A percentile compares a stretch with the other conserved stretches of the same genome.
phyloP scores from a whole-genome alignment of 805 yeast species.

The Lipomyces orientalis region DNA sequence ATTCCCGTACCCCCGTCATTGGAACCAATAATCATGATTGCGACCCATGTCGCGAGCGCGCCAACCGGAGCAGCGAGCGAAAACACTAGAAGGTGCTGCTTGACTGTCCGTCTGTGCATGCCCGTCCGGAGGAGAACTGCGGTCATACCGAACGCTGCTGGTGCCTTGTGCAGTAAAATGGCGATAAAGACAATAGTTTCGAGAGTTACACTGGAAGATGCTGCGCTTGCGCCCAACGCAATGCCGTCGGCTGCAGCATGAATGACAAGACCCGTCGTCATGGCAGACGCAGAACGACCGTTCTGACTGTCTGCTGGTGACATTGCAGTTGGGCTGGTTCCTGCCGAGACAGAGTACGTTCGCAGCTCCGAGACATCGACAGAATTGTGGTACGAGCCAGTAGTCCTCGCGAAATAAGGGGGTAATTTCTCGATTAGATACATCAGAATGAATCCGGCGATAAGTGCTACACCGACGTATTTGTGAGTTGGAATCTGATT shows the following conservation, averaged over 20 bases:
- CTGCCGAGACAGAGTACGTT: constrained; percentile 25
- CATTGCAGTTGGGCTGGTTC: constrained; percentile 9
- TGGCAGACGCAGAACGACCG: constrained; percentile 42
- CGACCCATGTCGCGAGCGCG: constrained; percentile 57
- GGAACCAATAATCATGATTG: constrained; percentile 46
- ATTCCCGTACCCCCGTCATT: constrained; percentile 35
- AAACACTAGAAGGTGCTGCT: constrained; percentile 59
- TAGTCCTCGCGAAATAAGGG: constrained; percentile 22
- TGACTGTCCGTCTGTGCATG: constrained; percentile 45
- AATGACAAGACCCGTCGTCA: constrained; percentile 65
- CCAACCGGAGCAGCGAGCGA: constrained; percentile 66
- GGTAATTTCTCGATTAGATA: constrained; percentile 55
- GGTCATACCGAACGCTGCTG: constrained; percentile 72
- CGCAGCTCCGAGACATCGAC: constrained; percentile 44
- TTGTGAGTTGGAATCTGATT: constrained; percentile 16
- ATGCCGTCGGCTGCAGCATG: constrained; percentile 78
- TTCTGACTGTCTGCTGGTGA: not conserved
- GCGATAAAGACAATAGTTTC: constrained; percentile 60
- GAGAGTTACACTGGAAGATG: constrained; percentile 49
- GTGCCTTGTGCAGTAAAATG: constrained; percentile 72
- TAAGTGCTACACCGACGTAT: constrained; percentile 54
- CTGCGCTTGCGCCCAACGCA: constrained; percentile 66
- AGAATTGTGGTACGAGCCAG: constrained; percentile 25
- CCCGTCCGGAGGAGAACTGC: constrained; percentile 57
- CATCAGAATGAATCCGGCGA: constrained; percentile 62